A percentile compares a stretch with the other conserved stretches of the same genome.
These are phyloP conservation scores for Alternaria sp. DNA, from an alignment of 2,329 filamentous ascomycete species.

Conservation along the genomic window DNA sequence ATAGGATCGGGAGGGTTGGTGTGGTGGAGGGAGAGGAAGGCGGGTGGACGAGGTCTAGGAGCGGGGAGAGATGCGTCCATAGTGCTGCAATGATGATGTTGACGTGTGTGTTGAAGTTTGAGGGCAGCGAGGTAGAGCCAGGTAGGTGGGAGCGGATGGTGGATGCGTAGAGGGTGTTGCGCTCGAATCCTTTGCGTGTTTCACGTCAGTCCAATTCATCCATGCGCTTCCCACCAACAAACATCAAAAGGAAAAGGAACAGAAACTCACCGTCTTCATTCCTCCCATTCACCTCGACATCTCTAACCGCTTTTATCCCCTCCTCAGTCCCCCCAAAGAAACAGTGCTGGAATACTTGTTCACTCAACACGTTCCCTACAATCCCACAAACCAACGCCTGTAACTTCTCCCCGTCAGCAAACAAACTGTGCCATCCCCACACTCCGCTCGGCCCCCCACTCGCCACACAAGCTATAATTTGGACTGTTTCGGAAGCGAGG, in stretches of 20 bases:
- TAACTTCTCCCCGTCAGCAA: conserved; percentile 28
- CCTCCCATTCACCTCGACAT: conserved; percentile 19
- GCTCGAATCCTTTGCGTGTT: conserved; percentile 29
- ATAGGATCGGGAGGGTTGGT: not conserved
- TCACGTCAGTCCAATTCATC: conserved; percentile 15
- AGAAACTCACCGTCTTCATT: conserved; percentile 37
- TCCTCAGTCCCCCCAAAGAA: conserved; percentile 35
- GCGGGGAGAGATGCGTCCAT: conserved; percentile 32
- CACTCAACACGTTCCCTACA: conserved; percentile 42
- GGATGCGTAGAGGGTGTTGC: conserved; percentile 26
- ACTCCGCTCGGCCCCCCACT: conserved; percentile 35
- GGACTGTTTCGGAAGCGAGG: conserved; percentile 28
- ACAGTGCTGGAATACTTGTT: conserved; percentile 41
- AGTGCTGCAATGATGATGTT: conserved; percentile 28
- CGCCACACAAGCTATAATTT: conserved; percentile 39
- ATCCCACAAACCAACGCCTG: conserved; percentile 37
- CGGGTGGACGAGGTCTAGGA: conserved; percentile 21
- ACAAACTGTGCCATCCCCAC: conserved; percentile 39
- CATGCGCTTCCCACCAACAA: conserved; percentile 25
- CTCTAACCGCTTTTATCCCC: not conserved
- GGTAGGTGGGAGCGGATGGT: conserved; percentile 17
- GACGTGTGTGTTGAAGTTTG: conserved; percentile 37
- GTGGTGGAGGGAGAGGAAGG: not conserved
- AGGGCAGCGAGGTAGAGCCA: conserved; percentile 18
- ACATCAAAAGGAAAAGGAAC: not conserved